These are phyloP conservation scores for Mycocentrospora acerina DNA, from an alignment of 2,329 filamentous ascomycete genomes.

Conservation along the genomic window DNA sequence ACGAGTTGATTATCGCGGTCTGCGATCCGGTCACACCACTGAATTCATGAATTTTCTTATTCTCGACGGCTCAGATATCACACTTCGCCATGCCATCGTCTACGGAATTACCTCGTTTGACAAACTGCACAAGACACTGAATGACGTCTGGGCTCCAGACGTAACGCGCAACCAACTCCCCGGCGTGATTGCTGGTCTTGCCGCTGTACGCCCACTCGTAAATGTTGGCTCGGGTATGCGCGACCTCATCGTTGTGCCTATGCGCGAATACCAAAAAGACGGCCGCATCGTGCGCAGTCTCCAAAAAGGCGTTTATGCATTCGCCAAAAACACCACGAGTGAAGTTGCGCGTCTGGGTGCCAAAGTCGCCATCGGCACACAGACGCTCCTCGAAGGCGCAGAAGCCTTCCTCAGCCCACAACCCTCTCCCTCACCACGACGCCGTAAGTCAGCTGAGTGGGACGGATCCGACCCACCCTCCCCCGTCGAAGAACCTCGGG, in stretches of 20 bases:
- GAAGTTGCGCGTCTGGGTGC: conserved; percentile 94
- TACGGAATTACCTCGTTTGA: conserved; percentile 93
- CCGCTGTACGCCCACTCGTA: conserved; percentile 84
- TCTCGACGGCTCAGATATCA: conserved; percentile 83
- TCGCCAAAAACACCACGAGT: conserved; percentile 89
- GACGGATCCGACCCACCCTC: conserved; percentile 59
- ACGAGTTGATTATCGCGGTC: conserved; percentile 89
- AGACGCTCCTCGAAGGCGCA: conserved; percentile 85
- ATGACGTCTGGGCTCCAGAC: conserved; percentile 96
- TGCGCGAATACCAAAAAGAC: conserved; percentile 91
- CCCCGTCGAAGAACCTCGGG: conserved; percentile 71
- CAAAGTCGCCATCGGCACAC: conserved; percentile 91
- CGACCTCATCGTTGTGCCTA: conserved; percentile 84
- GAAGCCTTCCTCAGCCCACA: conserved; percentile 69
- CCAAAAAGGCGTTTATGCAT: conserved; percentile 84
- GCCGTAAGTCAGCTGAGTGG: conserved; percentile 42
- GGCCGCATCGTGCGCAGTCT: conserved; percentile 89
- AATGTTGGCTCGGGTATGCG: conserved; percentile 87
- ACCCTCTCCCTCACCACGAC: conserved; percentile 32
- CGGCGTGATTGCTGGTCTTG: conserved; percentile 82
- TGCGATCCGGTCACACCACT: conserved; percentile 89
- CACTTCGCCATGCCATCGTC: conserved; percentile 83
- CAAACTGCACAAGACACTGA: conserved; percentile 82
- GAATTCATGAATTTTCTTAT: conserved; percentile 99
- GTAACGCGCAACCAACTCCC: conserved; percentile 87